Base-by-base conservation (phyloP, 2,329 filamentous ascomycete genomes). In the Neofusicoccum sp. region DNA sequence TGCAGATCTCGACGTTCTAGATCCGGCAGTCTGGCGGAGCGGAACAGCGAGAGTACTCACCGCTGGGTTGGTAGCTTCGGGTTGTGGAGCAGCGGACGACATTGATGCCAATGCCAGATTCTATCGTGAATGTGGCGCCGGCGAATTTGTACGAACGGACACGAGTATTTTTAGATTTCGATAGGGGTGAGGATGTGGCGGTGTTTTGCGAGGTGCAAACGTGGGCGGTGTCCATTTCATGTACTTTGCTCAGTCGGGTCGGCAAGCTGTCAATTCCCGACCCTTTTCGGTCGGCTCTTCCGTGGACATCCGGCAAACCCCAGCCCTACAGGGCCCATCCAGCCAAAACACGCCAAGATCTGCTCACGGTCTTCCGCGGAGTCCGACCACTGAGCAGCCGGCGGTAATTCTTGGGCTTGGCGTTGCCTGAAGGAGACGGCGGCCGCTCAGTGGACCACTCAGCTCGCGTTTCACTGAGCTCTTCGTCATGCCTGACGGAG, bases 141-240 rank as follows among this genome's bases (percentile, higher is more conserved):
- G 9, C 54, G 28, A 56, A 56, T 56, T 56, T 56, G 54, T 56
- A 45, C 54, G 39, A 14, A 29, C 54, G 54, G 14, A 41, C 29
- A 56, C 54, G 54, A 56, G 12, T 56, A 56, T 56, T 56, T 56
- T 56, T 56, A 56, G 54, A 56, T 45, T 34, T 39, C n/a, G 14
- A 56, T 34, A 22, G 54, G 54, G 39, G 39, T 16, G 29, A 45
- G 3, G 22, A 33, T 56, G 54, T 56, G 54, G 54, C 54, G 54
- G 54, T 56, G 54, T 45, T 54, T 16, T 22, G n/a, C 28, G 41
- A 16, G 22, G 14, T 7, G 54, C 39, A 34, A 36, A 44, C 7
- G 9, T 56, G 39, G 54, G 39, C n/a, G 28, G 22, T 34, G 28
- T 31, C 29, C 39, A 14, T 56, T 34, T 56, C 39, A 56, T 56